Evolutionary conservation across 2,329 filamentous ascomycete genomes (phyloP).

Genomic region (Penicillium sp.): DNA sequence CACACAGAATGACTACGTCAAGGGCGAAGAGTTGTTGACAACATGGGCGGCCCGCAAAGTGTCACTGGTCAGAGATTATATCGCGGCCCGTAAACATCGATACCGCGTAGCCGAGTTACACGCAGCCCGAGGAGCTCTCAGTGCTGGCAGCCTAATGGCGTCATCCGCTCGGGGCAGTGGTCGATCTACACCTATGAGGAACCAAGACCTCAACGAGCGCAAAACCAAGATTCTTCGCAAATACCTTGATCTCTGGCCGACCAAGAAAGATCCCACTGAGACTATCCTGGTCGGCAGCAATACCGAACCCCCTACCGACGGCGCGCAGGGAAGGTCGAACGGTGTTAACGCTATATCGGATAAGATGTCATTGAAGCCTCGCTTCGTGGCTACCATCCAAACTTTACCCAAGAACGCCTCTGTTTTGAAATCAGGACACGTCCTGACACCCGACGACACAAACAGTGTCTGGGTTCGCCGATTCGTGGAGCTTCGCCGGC

Average conservation of each 20-base stretch:
- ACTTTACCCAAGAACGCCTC: constrained; percentile 77
- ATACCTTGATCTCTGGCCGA: constrained; percentile 44
- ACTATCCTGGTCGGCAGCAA: constrained; percentile 45
- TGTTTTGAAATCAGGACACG: constrained; percentile 81
- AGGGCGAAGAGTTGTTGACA: constrained; percentile 83
- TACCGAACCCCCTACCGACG: constrained; percentile 45
- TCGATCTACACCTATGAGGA: constrained; percentile 37
- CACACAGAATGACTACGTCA: constrained; percentile 91
- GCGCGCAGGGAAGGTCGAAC: constrained; percentile 29
- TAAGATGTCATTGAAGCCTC: constrained; percentile 53
- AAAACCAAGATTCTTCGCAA: constrained; percentile 42
- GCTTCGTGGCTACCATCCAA: constrained; percentile 73
- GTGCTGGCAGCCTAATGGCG: constrained; percentile 39
- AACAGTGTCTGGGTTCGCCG: constrained; percentile 81
- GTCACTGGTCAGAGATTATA: constrained; percentile 85
- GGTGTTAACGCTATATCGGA: constrained; percentile 28
- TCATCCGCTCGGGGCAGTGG: constrained; percentile 36
- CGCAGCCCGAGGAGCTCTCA: constrained; percentile 51
- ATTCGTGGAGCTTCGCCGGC: constrained; percentile 86
- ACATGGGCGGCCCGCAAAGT: constrained; percentile 89
- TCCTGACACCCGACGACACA: constrained; percentile 79
- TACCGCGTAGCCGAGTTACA: constrained; percentile 78
- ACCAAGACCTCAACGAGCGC: constrained; percentile 37
- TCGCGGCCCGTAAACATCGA: constrained; percentile 71
- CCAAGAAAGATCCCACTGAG: constrained; percentile 43